Conservation (phyloP, 768 basidiomycete species). For the Krasilnikovozyma curviuscula region DNA sequence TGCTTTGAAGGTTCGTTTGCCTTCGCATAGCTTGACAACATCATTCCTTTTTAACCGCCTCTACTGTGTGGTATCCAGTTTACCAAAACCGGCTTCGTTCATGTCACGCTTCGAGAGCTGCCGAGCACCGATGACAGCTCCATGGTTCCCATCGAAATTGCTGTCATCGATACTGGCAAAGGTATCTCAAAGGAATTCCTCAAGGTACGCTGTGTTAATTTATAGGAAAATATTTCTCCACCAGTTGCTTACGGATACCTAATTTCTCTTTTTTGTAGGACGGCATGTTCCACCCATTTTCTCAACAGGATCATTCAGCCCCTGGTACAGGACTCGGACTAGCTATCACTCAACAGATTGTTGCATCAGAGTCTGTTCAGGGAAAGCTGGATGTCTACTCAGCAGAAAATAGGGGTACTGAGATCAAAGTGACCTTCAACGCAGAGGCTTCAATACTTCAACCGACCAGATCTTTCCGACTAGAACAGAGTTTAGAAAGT, state of each 20-base stretch:
- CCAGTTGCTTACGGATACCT: not conserved
- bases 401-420: conserved; percentile 72
- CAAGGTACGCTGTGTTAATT: conserved; percentile 42
- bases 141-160: conserved; percentile 57
- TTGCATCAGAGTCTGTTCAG: conserved; percentile 41
- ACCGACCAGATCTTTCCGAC: no score
- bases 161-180: conserved; percentile 79
- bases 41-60: not conserved
- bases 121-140: conserved; percentile 33
- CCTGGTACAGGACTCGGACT: conserved; percentile 83
- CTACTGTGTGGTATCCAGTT: conserved; percentile 39
- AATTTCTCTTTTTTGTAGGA: conserved; percentile 38
- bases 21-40: not conserved
- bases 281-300: conserved; percentile 89
- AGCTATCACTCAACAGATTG: conserved; percentile 48
- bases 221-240: no score
- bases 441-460: no score
- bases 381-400: conserved; percentile 91
- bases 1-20: no score
- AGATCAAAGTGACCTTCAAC: conserved; percentile 67
- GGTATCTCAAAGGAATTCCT: conserved; percentile 86
- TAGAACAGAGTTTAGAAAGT: no score
- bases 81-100: conserved; percentile 72
- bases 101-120: conserved; percentile 59
- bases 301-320: conserved; percentile 85